Conservation (phyloP, 495 filamentous ascomycete species). For the Peziza echinospora region DNA sequence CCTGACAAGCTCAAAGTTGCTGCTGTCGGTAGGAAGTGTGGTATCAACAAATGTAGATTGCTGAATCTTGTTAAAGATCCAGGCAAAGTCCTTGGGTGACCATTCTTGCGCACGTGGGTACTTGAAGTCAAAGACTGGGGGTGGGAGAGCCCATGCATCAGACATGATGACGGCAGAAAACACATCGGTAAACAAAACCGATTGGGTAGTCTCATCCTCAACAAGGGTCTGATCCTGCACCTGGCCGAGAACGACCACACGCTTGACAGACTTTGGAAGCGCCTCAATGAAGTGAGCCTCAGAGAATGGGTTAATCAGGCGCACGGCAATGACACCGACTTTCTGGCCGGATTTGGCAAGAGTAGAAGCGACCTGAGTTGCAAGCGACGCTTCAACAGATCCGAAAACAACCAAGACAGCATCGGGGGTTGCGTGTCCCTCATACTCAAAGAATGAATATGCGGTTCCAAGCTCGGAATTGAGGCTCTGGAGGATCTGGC, state of each 20-base stretch:
- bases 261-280: constrained; percentile 52
- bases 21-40: constrained; percentile 20
- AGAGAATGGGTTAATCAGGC: constrained; percentile 82
- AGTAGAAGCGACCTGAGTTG: constrained; percentile 55
- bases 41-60: constrained; percentile 10
- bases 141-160: constrained; percentile 34
- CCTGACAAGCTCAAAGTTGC: constrained; percentile 15
- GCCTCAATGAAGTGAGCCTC: constrained; percentile 76
- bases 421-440: constrained; percentile 56
- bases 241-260: constrained; percentile 37
- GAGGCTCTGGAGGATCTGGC: constrained; percentile 54
- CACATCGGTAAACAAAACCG: constrained; percentile 72
- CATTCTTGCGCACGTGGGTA: constrained; percentile 63
- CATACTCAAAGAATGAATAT: constrained; percentile 83
- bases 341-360: constrained; percentile 47
- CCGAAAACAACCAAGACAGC: constrained; percentile 80
- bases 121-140: constrained; percentile 59
- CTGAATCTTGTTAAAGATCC: constrained; percentile 35
- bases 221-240: constrained; percentile 29
- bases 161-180: constrained; percentile 65
- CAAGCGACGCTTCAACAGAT: constrained; percentile 66
- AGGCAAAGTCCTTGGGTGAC: constrained; percentile 52
- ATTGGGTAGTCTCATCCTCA: constrained; percentile 50
- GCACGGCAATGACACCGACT: constrained; percentile 73
- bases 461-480: constrained; percentile 86